Base-by-base conservation (phyloP, 495 filamentous ascomycete species). In the Aspergillus bertholletiae region DNA sequence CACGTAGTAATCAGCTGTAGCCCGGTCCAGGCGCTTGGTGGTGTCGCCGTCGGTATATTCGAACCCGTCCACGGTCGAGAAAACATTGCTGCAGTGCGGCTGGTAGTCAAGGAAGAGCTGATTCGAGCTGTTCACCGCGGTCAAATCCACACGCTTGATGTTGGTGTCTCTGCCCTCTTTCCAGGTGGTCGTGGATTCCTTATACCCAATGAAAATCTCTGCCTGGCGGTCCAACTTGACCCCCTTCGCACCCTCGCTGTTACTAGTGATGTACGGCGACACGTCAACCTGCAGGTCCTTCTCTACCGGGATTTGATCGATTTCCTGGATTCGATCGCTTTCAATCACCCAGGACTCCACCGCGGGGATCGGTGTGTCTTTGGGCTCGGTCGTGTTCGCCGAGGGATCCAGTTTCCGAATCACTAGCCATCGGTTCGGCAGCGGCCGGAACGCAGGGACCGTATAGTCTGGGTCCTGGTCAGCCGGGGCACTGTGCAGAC, bases 51-150 rank as follows among this genome's bases (percentile, higher is more conserved):
- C 54, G 8, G n/a, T 23, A 45, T 76, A 81, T 7, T 46, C 41
- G 20, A 83, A 77, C 21, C 64, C 65, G 59, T 83, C 80, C 6
- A 77, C 21, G 11, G 75, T 76, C 20, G 62, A 69, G 54, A 83
- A 82, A 0, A 84, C 80, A 59, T 78, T 81, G 24, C 54, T 49
- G 46, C 74, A 73, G 37, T 83, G 80, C 0, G 60, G 59, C 41
- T 69, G 64, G 47, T 73, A 84, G 59, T 84, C 81, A 1, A 73
- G 53, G 53, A 83, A 83, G 2, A 84, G 64, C 7, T 56, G 71
- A 49, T 84, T 83, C 2, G 65, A 64, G 17, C 57, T 60, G 44
- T 57, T 65, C 13, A 78, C 34, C 3, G 79, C 23, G 1, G 51
- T 71, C 30, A 83, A 45, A 18, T 57, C 49, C 17, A 67, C 55